Evolutionary conservation across 768 basidiomycete genomes (phyloP).

Genomic region (Trametes sanguinea): DNA sequence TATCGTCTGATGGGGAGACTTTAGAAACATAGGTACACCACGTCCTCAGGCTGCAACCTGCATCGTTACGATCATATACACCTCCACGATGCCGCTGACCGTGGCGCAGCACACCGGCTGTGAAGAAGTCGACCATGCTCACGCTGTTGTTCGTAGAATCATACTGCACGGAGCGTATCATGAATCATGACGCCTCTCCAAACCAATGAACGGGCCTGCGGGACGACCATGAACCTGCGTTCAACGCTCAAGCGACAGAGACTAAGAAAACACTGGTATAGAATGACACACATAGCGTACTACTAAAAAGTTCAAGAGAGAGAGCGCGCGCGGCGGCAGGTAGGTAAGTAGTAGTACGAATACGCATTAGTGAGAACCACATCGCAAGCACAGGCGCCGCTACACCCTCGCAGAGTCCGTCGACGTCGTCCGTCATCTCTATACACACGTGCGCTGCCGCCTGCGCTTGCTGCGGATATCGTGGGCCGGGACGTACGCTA

Average conservation of each 20-base stretch:
- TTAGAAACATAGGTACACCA: no score
- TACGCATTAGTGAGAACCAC: background rate
- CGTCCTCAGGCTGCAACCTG: no score
- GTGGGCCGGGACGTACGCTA: background rate
- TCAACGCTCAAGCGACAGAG: background rate
- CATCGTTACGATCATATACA: no score
- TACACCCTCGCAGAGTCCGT: background rate
- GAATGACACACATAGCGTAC: conserved; percentile 7
- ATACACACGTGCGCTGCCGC: background rate
- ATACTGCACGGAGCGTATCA: no score
- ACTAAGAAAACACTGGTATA: conserved; percentile 17
- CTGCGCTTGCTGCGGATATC: conserved; percentile 1
- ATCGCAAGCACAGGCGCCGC: background rate
- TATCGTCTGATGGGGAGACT: no score
- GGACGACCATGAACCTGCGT: background rate
- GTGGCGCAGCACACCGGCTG: no score
- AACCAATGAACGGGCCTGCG: background rate
- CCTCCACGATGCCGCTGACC: no score
- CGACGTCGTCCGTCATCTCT: background rate
- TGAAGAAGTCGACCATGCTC: no score
- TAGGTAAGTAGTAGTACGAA: background rate
- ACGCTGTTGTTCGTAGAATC: no score
- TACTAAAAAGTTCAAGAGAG: background rate
- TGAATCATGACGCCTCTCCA: no score
- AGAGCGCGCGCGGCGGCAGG: background rate